Conservation (phyloP, 2,329 filamentous ascomycete species). For the Colletotrichum sp. region DNA sequence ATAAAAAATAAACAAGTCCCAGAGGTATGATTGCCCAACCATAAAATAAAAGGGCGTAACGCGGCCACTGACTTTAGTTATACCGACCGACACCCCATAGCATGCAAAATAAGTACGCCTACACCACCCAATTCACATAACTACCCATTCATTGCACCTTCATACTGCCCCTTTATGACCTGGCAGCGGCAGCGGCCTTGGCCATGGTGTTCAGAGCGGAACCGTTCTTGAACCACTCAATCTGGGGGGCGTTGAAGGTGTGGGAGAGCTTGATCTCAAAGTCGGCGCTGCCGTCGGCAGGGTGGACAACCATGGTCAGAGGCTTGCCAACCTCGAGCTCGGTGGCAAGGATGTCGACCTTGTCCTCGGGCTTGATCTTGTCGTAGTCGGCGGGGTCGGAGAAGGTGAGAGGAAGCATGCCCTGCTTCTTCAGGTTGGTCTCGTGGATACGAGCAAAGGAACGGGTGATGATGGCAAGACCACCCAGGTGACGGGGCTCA, state of each 20-base stretch:
- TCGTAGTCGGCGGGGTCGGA: constrained; percentile 95
- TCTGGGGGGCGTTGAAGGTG: constrained; percentile 97
- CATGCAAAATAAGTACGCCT: constrained; percentile 32
- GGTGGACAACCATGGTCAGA: constrained; percentile 89
- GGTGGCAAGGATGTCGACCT: constrained; percentile 86
- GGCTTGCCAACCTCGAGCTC: constrained; percentile 92
- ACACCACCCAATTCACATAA: constrained; percentile 26
- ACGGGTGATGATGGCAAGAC: constrained; percentile 94
- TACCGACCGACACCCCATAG: constrained; percentile 17
- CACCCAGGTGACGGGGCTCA: constrained; percentile 95
- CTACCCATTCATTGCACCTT: constrained; percentile 1
- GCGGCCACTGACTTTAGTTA: constrained; percentile 12
- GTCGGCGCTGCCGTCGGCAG: constrained; percentile 72
- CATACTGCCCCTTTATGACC: constrained; percentile 31
- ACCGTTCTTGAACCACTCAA: constrained; percentile 99
- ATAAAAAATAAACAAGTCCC: constrained; percentile 26
- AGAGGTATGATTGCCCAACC: constrained; percentile 19
- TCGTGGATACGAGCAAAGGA: constrained; percentile 99
- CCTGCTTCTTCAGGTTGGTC: constrained; percentile 99
- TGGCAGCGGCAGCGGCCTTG: constrained; percentile 53
- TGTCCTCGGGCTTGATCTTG: constrained; percentile 92
- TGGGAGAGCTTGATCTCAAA: constrained; percentile 88
- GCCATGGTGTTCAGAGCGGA: constrained; percentile 99
- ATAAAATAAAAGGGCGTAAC: constrained; percentile 13
- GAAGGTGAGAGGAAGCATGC: constrained; percentile 99